Base-by-base conservation (phyloP, 2,329 filamentous ascomycete species). In the Trichoderma gracile region DNA sequence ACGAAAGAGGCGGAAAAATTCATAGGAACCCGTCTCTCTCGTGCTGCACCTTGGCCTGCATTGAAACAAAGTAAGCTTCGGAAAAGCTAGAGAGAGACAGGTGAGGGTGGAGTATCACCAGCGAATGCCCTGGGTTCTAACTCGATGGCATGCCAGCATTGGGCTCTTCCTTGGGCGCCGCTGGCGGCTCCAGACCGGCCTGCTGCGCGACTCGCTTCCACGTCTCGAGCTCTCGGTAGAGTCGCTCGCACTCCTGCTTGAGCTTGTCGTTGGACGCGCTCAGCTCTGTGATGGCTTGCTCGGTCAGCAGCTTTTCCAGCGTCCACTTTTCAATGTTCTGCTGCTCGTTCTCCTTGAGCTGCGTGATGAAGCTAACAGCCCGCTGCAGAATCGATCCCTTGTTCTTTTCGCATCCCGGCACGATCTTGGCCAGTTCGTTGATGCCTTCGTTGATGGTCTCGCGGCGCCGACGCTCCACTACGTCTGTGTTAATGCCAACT, bases 381-480 rank as follows among this genome's bases (percentile, higher is more conserved):
- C 94, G 91, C 74, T 96, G 91, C 43, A 99, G 82, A 68, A 99
- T 98, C 2, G 93, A 96, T 0, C 95, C 95, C 79, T 99, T 99
- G 82, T 99, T 98, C 83, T 98, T 99, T 78, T 99, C 95, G 73
- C 94, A 97, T 15, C 93, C 93, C 0, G 95, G 95, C 0, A 99
- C 95, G 69, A 99, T 96, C 80, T 97, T 98, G 70, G 94, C 92
- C 33, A 99, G 86, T 77, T 98, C 95, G 73, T 97, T 98, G 71
- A 99, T 99, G 56, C 95, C 95, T 78, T 99, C 95, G 70, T 99
- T 99, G 76, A 99, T 99, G 0, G 95, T 97, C 78, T 99, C 95
- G 68, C 95, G 91, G 50, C 95, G 92, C 65, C 95, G 92, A 66
- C 95, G 92, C 79, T 99, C 95, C 67, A 99, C 95, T 98, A 62